phyloP scores from a whole-genome alignment of 495 filamentous ascomycete genomes.

The Hyaloscypha variabilis region DNA sequence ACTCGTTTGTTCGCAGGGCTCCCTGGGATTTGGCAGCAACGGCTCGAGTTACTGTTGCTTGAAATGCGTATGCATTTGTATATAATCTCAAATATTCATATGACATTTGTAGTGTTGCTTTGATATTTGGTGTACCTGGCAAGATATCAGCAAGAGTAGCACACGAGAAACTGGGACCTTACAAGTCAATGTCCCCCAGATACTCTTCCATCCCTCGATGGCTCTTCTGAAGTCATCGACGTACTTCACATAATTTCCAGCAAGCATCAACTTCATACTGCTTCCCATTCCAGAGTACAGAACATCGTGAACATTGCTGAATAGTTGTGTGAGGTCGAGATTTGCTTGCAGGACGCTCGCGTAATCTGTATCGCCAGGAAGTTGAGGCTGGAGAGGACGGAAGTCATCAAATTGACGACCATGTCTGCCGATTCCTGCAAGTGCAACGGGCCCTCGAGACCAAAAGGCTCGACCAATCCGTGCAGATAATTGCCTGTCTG shows the following conservation, averaged over 20 bases:
- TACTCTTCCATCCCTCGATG: constrained; percentile 63
- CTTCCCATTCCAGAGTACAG: constrained; percentile 63
- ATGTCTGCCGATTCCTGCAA: constrained; percentile 51
- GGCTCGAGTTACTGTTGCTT: constrained; percentile 62
- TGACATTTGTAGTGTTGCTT: constrained; percentile 57
- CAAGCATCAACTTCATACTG: constrained; percentile 64
- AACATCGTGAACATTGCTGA: constrained; percentile 66
- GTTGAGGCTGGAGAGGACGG: constrained; percentile 54
- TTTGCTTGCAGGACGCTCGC: constrained; percentile 63
- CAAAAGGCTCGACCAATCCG: constrained; percentile 66
- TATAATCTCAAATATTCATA: constrained; percentile 66
- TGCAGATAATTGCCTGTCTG: constrained; percentile 62
- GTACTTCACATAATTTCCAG: constrained; percentile 67
- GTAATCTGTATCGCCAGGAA: constrained; percentile 60
- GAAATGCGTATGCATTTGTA: constrained; percentile 66
- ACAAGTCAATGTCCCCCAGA: constrained; percentile 62
- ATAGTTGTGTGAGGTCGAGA: constrained; percentile 63
- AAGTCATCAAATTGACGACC: constrained; percentile 54
- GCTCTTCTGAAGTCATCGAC: constrained; percentile 64
- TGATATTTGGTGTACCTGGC: constrained; percentile 56
- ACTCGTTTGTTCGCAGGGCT: constrained; percentile 34
- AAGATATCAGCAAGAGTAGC: constrained; percentile 15
- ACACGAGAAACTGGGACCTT: constrained; percentile 27
- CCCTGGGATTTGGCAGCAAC: constrained; percentile 45
- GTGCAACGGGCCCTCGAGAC: constrained; percentile 63